Evolutionary conservation across 371 early-diverging fungal species (phyloP).

Genomic region (Rhizopus sp.): DNA sequence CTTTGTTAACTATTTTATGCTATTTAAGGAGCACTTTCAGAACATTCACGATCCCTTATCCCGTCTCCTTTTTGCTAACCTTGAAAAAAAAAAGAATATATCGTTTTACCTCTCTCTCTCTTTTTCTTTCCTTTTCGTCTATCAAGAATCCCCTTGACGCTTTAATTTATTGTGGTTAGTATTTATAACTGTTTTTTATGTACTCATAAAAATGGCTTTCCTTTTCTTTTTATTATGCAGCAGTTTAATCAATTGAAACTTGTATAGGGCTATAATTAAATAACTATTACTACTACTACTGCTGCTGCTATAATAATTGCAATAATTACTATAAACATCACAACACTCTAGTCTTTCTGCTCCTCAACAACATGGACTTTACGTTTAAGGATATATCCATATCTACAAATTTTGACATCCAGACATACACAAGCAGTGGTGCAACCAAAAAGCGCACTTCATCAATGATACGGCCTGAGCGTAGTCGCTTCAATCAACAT

Average conservation of each 20-base stretch:
- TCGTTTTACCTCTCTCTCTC: slow-evolving; percentile 1
- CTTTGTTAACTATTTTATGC: too few species aligned
- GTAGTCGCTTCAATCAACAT: slow-evolving; percentile 56
- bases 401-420: not conserved
- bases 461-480: slow-evolving; percentile 71
- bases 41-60: not conserved
- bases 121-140: not conserved
- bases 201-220: not conserved
- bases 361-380: slow-evolving; percentile 10
- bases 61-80: not conserved
- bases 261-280: too few species aligned
- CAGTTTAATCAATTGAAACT: not conserved
- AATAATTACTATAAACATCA: not conserved
- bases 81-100: too few species aligned
- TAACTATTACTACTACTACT: not conserved
- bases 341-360: not conserved
- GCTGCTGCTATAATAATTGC: not conserved
- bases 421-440: not conserved
- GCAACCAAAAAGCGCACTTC: slow-evolving; percentile 45
- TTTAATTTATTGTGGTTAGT: not conserved
- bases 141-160: not conserved
- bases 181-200: not conserved
- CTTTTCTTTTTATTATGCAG: not conserved
- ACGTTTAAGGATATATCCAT: slow-evolving; percentile 17
- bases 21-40: not conserved